phyloP scores from a whole-genome alignment of 2,329 filamentous ascomycete genomes.

The Clonostachys chloroleuca region DNA sequence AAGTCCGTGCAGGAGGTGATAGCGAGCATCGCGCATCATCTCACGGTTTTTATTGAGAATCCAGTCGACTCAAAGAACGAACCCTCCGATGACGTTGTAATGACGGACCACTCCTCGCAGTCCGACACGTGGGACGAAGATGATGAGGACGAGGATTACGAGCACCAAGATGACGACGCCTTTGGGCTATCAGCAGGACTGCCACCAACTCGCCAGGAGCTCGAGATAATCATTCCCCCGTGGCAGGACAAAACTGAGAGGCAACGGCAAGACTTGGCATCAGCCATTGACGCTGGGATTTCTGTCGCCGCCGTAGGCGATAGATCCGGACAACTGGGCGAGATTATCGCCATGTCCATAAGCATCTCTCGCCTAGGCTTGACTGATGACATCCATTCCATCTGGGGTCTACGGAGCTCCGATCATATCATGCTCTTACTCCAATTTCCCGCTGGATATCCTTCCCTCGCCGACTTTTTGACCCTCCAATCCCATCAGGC shows the following conservation, averaged over 20 bases:
- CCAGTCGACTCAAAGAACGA: too few relatives aligned
- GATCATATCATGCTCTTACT: slow-evolving; percentile 72
- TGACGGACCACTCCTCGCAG: too few relatives aligned
- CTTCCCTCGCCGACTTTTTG: slow-evolving; percentile 47
- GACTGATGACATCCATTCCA: slow-evolving; percentile 60
- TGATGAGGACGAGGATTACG: too few relatives aligned
- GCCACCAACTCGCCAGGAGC: too few relatives aligned
- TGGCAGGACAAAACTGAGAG: not conserved
- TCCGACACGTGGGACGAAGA: too few relatives aligned
- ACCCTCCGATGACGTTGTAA: too few relatives aligned
- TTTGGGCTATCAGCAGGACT: too few relatives aligned
- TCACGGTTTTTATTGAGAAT: too few relatives aligned
- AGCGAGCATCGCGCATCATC: too few relatives aligned
- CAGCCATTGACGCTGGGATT: not conserved
- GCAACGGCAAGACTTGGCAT: not conserved
- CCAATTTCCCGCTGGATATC: slow-evolving; percentile 57
- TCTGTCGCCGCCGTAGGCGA: not conserved
- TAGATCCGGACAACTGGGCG: not conserved
- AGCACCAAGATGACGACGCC: too few relatives aligned
- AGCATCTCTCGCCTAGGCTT: slow-evolving; percentile 64
- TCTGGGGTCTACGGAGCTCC: slow-evolving; percentile 61
- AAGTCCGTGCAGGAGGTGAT: too few relatives aligned
- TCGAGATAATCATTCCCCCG: too few relatives aligned
- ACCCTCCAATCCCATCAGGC: not conserved
- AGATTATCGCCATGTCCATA: slow-evolving; percentile 59